Evolutionary conservation across 768 basidiomycete genomes (phyloP), one percentile per base, ranked within the genome.

Genomic region (Suillus ampliporus): DNA sequence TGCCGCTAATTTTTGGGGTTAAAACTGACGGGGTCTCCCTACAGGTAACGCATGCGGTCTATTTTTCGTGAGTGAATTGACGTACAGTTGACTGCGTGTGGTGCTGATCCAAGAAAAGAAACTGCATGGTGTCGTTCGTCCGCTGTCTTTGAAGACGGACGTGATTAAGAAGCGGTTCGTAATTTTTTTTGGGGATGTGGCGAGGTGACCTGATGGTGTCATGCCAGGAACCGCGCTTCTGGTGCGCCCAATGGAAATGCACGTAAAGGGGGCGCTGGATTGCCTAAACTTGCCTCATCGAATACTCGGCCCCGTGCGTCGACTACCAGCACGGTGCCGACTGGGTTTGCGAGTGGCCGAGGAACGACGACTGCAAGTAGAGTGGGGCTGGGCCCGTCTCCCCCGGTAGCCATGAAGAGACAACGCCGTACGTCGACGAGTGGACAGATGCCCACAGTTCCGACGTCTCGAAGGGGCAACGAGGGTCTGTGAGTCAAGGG

Each of bases 91-190:
- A 47, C 44, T 26, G 1, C 21, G 60, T 37, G 23, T 35, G 23
- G 37, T 62, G 8, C 70, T 73, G 0, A 76, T 38, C 5, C n/a
- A 14, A 41, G 21, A 35, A 68, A 68, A 96, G 93, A 98, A 98
- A 88, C 80, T 99, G 43, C 97, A 99, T 71, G 95, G 95, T 52
- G 95, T 98, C 56, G 92, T 95, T 7, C 86, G 97, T 59, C 97
- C 97, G 9, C 80, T 97, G 66, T 96, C 95, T 43, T 84, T 99
- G 64, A 97, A 97, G 84, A 98, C 96, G 47, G 94, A 98, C 74
- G 91, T 96, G 51, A 97, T 97, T 78, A 97, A 98, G 88, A 98
- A 97, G 81, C 83, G 93, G 93, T 93, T 69, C 26, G 79, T 62
- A 43, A 34, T 54, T 26, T 38, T 14, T 35, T 17, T 21, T 41